Evolutionary conservation across 441 rosid species (phyloP).

Genomic region (Adansonia madagascariensis): DNA sequence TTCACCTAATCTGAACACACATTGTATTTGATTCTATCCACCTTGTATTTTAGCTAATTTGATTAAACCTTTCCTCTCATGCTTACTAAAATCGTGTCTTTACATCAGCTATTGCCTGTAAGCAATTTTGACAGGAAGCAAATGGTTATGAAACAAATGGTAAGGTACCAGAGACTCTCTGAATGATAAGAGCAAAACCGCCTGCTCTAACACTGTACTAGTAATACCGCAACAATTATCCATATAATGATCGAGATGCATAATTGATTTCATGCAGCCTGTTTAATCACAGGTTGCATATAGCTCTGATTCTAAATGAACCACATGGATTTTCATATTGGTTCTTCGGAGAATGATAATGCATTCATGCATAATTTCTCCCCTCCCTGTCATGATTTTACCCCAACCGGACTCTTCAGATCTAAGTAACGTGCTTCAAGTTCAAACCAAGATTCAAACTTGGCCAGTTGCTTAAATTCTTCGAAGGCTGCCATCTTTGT

Average conservation of each 20-base stretch:
- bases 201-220: not conserved
- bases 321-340: not conserved
- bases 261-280: not conserved
- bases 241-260: not conserved
- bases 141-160: not conserved
- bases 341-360: not conserved
- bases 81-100: not conserved
- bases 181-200: not conserved
- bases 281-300: not conserved
- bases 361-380: not conserved
- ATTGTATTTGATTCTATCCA: not conserved
- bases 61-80: not conserved
- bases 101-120: not conserved
- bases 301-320: not conserved
- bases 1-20: not conserved
- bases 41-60: not conserved
- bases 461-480: constrained; percentile 37
- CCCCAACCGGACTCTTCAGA: not conserved
- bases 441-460: constrained; percentile 36
- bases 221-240: not conserved
- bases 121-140: not conserved
- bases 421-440: constrained; percentile 31
- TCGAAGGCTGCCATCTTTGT: constrained; percentile 33
- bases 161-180: not conserved
- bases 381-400: constrained; percentile 11